Base-by-base conservation (phyloP, 2,329 filamentous ascomycete species). In the Diplodia intermedia region DNA sequence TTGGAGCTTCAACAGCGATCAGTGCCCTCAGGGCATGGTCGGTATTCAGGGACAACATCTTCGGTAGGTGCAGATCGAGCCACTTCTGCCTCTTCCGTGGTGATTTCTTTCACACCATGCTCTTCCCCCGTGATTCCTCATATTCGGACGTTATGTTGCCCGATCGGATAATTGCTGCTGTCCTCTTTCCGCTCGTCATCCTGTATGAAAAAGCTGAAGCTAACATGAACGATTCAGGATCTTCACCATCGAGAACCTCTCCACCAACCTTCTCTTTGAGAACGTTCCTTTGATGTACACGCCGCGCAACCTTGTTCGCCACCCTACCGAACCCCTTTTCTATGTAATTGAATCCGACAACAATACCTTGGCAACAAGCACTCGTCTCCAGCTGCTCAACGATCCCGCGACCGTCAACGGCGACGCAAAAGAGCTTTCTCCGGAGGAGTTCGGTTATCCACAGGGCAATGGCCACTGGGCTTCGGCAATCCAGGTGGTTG, bases 331-430 rank as follows among this genome's bases (percentile, higher is more conserved):
- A 65, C 90, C 93, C 18, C 85, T 96, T 29, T 99, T 97, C 78
- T 99, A 98, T 76, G 93, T 94, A 7, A 93, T 97, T 63, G 92
- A 97, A 80, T 88, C 93, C 12, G 96, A 99, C 71, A 96, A 95
- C 77, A 96, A 97, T 75, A 92, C 94, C 0, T 84, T 99, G 2
- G 90, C 93, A 0, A 89, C 91, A 6, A 88, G 91, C n/a, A 90
- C 94, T 8, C 88, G 90, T 67, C 84, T 87, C n/a, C 87, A 90
- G 71, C 84, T 97, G 1, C 84, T 96, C 12, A 86, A 90, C 38
- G 91, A 95, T 71, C 89, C 90, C 0, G 84, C 69, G 26, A 54
- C 71, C 29, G 73, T 69, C 23, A 67, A 73, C 50, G 53, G 67
- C 11, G 71, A 73, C 31, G 71, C 68, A n/a, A 83, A 85, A 4